Base-by-base conservation (phyloP, 768 basidiomycete species). In the Trametes maxima region DNA sequence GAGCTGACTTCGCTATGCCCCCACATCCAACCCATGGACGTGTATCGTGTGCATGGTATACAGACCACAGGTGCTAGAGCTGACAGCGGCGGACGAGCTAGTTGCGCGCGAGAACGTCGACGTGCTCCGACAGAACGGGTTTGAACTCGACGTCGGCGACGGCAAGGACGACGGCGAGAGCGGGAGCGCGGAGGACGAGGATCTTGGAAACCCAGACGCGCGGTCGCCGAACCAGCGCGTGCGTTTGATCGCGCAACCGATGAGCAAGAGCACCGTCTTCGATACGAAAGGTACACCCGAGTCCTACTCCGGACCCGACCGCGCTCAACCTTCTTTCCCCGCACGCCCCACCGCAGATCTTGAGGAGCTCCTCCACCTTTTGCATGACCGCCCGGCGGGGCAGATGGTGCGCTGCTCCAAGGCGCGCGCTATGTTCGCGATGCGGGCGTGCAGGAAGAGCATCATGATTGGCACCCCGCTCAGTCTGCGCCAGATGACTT, bases 391-490 rank as follows among this genome's bases (percentile, higher is more conserved):
- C 8, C 88, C 94, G 0, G 73, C 79, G 0, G 91, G 92, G 2
- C 85, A 88, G 68, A 90, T 94, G 84, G 92, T 97, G 0, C 82
- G 97, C 21, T 97, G 94, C 70, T 89, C 90, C 16, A 98, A 98
- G 73, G 94, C 92, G 16, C 83, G 95, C 16, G 81, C 87, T 5
- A 98, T 99, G 95, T 98, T 99, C 70, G 97, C 97, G 0, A 92
- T 88, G 83, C 84, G 95, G 37, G 97, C 97, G 0, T 99, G 97
- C 74, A 74, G 96, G 64, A 95, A 92, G 77, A 98, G 95, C 73
- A 88, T 97, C 43, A 99, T 98, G 97, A 81, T 98, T 45, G 95
- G 97, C 3, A 92, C 85, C 77, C 80, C 94, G 12, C 78, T 98
- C 62, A 94, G 82, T 39, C 78, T 74, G 60, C 73, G 77, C 16